Percentiles rank a stretch among this genome's conserved stretches.
phyloP scores from a whole-genome alignment of 768 basidiomycete genomes.

The Lactarius hengduanensis region DNA sequence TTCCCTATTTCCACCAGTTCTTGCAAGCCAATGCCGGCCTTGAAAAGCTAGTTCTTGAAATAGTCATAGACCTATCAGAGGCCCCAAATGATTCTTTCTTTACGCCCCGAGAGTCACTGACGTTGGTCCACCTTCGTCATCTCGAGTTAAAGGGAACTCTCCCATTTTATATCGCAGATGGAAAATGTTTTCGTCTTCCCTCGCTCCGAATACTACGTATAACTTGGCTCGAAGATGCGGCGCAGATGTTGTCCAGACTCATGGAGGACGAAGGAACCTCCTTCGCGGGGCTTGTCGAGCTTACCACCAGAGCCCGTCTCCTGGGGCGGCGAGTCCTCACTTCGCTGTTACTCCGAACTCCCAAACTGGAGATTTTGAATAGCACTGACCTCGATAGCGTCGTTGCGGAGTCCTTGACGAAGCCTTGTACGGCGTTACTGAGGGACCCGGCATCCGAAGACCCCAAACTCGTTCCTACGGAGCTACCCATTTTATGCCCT shows the following conservation, averaged over 20 bases:
- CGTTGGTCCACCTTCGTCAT: constrained; percentile 21
- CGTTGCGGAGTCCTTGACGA: constrained; percentile 11
- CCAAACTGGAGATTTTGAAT: constrained; percentile 15
- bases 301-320: constrained; percentile 7
- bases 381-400: constrained; percentile 6
- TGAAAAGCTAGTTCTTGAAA: constrained; percentile 25
- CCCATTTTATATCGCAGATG: not conserved
- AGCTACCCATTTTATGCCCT: constrained; percentile 25
- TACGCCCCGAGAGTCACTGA: constrained; percentile 1
- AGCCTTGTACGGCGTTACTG: not conserved
- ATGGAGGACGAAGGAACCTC: constrained; percentile 16
- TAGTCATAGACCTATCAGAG: not conserved
- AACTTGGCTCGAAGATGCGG: not conserved
- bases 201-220: constrained; percentile 22
- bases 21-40: constrained; percentile 31
- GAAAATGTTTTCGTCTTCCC: constrained; percentile 14
- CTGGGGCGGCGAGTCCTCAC: not conserved
- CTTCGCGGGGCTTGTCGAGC: constrained; percentile 18
- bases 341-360: constrained; percentile 3
- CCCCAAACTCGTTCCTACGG: not conserved
- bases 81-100: not conserved
- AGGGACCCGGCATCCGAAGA: not conserved
- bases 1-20: constrained; percentile 23
- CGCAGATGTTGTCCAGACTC: not conserved
- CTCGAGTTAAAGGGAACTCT: constrained; percentile 17